Base-by-base conservation (phyloP, 257 asterid genomes). In the Lavandula angustifolia region DNA sequence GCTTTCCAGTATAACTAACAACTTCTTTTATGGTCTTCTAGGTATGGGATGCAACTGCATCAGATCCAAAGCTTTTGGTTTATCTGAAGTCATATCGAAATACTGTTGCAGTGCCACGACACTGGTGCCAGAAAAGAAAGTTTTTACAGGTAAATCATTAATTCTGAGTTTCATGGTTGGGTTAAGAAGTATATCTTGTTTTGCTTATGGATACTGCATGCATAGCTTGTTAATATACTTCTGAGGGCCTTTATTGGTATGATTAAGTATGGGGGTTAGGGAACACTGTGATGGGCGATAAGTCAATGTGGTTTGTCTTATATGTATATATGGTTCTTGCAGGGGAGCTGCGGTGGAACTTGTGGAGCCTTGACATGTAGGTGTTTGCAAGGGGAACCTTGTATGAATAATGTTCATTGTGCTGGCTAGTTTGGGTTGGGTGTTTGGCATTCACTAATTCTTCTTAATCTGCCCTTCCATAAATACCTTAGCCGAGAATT, bases 31-130 rank as follows among this genome's bases (percentile, higher is more conserved):
- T 22, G 27, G 27, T 22, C 29, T 74, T 76, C 18, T 70, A 92
- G 99, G 97, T 92, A 14, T 92, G 99, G 99, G 99, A 92, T 75
- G 97, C 99, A 49, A 92, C 99, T 72, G 72, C 99, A 27, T 41
- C 89, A 16, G 99, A 89, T 69, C 97, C 97, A 7, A 92, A 92
- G 83, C 85, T 89, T 61, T 77, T 92, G 82, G 99, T 92, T n/a
- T 89, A 58, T 76, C 85, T 92, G 55, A 92, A 92, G 80, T 89
- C 99, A 5, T 92, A 89, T 61, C 81, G 96, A 55, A 92, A 92
- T 63, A 82, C 97, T 22, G 99, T 92, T 71, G 96, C 96, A 7
- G 99, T 92, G 60, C 99, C 99, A n/a, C 88, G 99, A 17, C 99
- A 92, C 76, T 89, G 99, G 99, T 82, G 88, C 74, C 99, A 92